Conservation (phyloP, 345 rosid genomes). For the Nephelium lappaceum region DNA sequence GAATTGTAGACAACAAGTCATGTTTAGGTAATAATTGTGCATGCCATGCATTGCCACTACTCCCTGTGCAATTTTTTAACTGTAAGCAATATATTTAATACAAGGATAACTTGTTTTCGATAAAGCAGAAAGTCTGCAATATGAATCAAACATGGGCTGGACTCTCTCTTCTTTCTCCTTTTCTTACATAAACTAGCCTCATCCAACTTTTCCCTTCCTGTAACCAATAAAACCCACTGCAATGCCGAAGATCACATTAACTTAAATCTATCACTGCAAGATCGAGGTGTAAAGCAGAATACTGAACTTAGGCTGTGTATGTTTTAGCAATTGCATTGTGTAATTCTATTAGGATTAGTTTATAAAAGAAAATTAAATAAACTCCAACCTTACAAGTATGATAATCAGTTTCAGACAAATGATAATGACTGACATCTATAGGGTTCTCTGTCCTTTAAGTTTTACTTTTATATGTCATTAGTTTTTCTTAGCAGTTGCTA, state of each 20-base stretch:
- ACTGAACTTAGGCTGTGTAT: not conserved
- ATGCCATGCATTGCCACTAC: not conserved
- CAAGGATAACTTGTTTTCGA: not conserved
- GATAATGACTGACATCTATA: not conserved
- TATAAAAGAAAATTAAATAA: too few relatives aligned
- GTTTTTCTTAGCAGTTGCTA: not conserved
- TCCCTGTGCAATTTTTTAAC: not conserved
- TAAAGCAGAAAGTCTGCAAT: not conserved
- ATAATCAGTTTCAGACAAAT: not conserved
- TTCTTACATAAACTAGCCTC: not conserved
- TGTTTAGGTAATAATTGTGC: not conserved
- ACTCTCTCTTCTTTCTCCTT: not conserved
- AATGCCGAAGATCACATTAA: not conserved
- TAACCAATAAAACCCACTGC: not conserved
- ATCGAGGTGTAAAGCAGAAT: not conserved
- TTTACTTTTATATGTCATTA: not conserved
- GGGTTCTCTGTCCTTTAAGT: not conserved
- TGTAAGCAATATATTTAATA: not conserved
- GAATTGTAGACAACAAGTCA: not conserved
- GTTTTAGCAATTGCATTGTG: not conserved
- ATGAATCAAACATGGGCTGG: not conserved
- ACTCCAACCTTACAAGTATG: not conserved
- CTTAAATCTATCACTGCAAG: too few relatives aligned
- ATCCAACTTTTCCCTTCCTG: not conserved
- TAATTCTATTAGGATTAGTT: not conserved